A percentile compares a stretch with the other conserved stretches of the same genome.
Evolutionary conservation across 345 rosid species (phyloP).

Genomic region (Hirschfeldia incana): DNA sequence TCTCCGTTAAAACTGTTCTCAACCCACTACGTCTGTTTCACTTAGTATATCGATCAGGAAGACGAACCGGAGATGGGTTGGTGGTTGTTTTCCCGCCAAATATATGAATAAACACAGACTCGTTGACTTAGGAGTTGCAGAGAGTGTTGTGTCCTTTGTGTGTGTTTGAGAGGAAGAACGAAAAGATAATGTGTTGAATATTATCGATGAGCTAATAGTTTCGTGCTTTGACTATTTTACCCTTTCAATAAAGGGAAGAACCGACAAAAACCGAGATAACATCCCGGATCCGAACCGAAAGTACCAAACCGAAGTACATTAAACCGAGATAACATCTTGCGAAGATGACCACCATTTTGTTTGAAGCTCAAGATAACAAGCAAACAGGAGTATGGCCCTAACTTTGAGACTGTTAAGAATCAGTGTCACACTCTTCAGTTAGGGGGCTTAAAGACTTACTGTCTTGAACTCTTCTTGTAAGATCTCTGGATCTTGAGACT

Average conservation of each 20-base stretch:
- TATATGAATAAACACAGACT: not conserved
- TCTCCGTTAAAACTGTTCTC: not conserved
- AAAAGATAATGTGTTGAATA: conserved; percentile 4
- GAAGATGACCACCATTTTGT: no score
- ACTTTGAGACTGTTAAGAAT: conserved; percentile 51
- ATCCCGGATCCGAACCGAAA: not conserved
- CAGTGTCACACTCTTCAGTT: conserved; percentile 32
- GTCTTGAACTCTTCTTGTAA: conserved; percentile 58
- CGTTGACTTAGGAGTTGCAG: not conserved
- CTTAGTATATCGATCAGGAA: not conserved
- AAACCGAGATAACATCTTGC: conserved; percentile 13
- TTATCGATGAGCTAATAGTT: not conserved
- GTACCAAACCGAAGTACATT: conserved; percentile 13
- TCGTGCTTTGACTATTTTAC: not conserved
- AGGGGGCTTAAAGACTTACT: conserved; percentile 41
- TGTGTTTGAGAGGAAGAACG: conserved; percentile 1
- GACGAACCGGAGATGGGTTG: not conserved
- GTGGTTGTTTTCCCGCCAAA: not conserved
- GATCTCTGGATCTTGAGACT: conserved; percentile 27
- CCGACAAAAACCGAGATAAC: not conserved
- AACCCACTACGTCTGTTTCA: not conserved
- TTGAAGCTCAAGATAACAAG: no score
- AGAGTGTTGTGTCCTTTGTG: not conserved
- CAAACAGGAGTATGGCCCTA: conserved; percentile 40
- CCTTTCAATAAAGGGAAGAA: not conserved